Evolutionary conservation across 495 filamentous ascomycete genomes (phyloP).

Genomic region (Penicillium antarcticum): DNA sequence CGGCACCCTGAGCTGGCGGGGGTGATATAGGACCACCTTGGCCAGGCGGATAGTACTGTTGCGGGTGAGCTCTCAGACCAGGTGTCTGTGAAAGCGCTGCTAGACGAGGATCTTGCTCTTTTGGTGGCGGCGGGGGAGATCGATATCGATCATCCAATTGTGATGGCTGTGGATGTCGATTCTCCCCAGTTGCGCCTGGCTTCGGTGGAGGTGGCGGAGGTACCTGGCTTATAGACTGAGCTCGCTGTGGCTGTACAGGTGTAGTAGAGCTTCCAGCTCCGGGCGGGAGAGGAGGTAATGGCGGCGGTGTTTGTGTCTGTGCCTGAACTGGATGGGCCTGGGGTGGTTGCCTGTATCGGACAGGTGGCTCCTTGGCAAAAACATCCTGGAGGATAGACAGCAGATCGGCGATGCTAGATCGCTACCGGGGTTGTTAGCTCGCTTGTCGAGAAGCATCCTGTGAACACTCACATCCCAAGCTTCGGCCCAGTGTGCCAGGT

Average conservation of each 20-base stretch:
- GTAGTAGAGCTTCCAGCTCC: constrained; percentile 39
- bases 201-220: constrained; percentile 12
- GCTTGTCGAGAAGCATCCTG: background rate
- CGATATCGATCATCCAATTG: constrained; percentile 24
- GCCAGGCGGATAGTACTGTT: constrained; percentile 14
- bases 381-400: constrained; percentile 79
- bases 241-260: constrained; percentile 14
- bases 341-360: constrained; percentile 62
- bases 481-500: constrained; percentile 81
- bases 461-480: constrained; percentile 81
- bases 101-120: constrained; percentile 26
- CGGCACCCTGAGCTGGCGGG: constrained; percentile 9
- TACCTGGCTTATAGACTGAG: constrained; percentile 9
- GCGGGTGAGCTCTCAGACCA: constrained; percentile 8
- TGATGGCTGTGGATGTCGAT: constrained; percentile 15
- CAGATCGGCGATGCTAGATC: constrained; percentile 76
- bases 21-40: constrained; percentile 6
- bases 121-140: constrained; percentile 38
- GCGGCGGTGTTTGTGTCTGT: constrained; percentile 50
- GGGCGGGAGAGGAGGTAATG: constrained; percentile 67
- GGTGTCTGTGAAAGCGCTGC: constrained; percentile 3
- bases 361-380: constrained; percentile 92
- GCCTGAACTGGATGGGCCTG: constrained; percentile 27
- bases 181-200: constrained; percentile 18
- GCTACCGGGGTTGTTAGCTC: constrained; percentile 45